A percentile compares a stretch with the other conserved stretches of the same genome.
Evolutionary conservation across 2,329 filamentous ascomycete genomes (phyloP).

Genomic region (Penicillium sp.): DNA sequence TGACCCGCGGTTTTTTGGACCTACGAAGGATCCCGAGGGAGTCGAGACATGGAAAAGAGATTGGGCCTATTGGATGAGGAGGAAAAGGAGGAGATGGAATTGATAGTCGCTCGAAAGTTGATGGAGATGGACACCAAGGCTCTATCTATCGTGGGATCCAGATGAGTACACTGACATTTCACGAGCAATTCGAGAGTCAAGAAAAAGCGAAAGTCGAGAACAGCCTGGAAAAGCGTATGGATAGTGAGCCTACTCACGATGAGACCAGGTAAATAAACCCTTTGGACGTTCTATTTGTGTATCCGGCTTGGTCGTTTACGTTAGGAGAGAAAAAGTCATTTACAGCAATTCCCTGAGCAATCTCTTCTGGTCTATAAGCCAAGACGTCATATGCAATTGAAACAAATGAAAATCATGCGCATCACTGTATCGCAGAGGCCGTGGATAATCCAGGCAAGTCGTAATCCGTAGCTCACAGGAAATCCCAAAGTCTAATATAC

Average conservation of each 20-base stretch:
- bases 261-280: not conserved
- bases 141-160: not conserved
- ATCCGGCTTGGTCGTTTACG: not conserved
- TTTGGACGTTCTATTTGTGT: not conserved
- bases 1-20: not conserved
- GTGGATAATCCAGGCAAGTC: slow-evolving; percentile 17
- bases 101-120: not conserved
- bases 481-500: slow-evolving; percentile 25
- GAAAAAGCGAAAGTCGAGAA: not conserved
- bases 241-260: not conserved
- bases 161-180: not conserved
- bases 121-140: not conserved
- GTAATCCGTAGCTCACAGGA: slow-evolving; percentile 26
- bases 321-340: not conserved
- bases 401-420: slow-evolving; percentile 19
- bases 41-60: not conserved
- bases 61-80: not conserved
- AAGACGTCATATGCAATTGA: slow-evolving; percentile 8
- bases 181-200: not conserved
- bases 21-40: not conserved
- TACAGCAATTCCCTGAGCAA: not conserved
- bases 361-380: slow-evolving; percentile 6
- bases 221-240: not conserved
- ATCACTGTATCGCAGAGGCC: slow-evolving; percentile 23
- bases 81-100: slow-evolving; percentile 9